Conservation (phyloP, 208 protist genomes). For the Crithidia acanthocephali region DNA sequence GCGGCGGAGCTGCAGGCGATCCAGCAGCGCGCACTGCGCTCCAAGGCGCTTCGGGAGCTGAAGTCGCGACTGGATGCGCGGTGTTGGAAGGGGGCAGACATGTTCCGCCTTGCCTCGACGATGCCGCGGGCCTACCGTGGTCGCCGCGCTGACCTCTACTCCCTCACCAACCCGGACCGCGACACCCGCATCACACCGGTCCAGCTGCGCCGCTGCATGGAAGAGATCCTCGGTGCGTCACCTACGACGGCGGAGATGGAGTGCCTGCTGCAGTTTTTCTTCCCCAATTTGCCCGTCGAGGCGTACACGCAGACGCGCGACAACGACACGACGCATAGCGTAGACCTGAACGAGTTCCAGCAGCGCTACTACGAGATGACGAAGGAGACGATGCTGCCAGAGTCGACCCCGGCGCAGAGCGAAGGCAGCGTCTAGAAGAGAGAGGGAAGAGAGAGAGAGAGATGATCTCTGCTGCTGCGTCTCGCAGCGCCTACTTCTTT, state of each 20-base stretch:
- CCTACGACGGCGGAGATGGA: slow-evolving; percentile 71
- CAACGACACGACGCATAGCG: slow-evolving; percentile 42
- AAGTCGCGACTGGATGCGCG: slow-evolving; percentile 71
- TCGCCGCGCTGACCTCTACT: slow-evolving; percentile 65
- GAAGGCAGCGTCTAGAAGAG: neutral
- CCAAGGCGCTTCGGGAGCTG: slow-evolving; percentile 62
- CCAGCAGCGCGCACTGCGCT: slow-evolving; percentile 41
- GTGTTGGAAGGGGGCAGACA: slow-evolving; percentile 74
- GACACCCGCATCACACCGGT: slow-evolving; percentile 87
- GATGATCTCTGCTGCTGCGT: neutral
- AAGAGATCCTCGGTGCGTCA: slow-evolving; percentile 74
- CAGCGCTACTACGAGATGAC: slow-evolving; percentile 79
- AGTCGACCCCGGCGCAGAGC: neutral
- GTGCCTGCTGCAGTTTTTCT: slow-evolving; percentile 84
- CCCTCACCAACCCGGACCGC: slow-evolving; percentile 72
- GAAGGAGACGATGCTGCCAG: slow-evolving; percentile 44
- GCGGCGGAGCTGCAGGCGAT: slow-evolving; percentile 54
- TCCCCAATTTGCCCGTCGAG: slow-evolving; percentile 66
- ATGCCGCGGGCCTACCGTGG: slow-evolving; percentile 82
- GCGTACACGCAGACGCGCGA: slow-evolving; percentile 67
- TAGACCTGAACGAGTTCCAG: slow-evolving; percentile 81
- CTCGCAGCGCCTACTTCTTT: neutral
- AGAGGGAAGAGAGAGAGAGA: neutral
- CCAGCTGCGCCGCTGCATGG: slow-evolving; percentile 87
- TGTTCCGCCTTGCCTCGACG: slow-evolving; percentile 90